Percentiles rank a stretch among this genome's conserved stretches.
phyloP scores from a whole-genome alignment of 73 alveolate genomes.

The Halteria grandinella region DNA sequence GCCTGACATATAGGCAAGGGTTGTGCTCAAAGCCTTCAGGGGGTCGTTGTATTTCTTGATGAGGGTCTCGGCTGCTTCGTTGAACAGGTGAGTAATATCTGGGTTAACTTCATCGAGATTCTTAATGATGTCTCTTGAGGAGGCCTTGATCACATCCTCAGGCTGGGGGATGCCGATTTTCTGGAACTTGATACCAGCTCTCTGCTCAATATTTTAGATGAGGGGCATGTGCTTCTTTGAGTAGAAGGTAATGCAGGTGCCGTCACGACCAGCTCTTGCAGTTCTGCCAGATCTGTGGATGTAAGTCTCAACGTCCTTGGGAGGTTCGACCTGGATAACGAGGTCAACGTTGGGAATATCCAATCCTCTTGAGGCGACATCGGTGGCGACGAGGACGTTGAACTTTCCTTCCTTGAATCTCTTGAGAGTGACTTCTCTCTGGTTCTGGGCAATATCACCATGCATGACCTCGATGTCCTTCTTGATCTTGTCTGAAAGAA shows the following conservation, averaged over 20 bases:
- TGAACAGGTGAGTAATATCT: slow-evolving; percentile 81
- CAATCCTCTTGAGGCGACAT: slow-evolving; percentile 98
- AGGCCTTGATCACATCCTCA: slow-evolving; percentile 88
- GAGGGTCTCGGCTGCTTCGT: slow-evolving; percentile 86
- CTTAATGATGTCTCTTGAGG: slow-evolving; percentile 85
- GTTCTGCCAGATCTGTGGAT: slow-evolving; percentile 92
- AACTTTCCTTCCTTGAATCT: slow-evolving; percentile 84
- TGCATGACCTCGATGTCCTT: slow-evolving; percentile 76
- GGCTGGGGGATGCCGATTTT: slow-evolving; percentile 94
- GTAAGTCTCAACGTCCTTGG: slow-evolving; percentile 95
- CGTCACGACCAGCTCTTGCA: slow-evolving; percentile 91
- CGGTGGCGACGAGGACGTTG: slow-evolving; percentile 96
- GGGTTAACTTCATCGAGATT: slow-evolving; percentile 84
- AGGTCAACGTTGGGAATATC: slow-evolving; percentile 95
- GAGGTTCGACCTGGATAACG: slow-evolving; percentile 94
- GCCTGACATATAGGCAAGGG: slow-evolving; percentile 82
- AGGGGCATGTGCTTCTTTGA: slow-evolving; percentile 82
- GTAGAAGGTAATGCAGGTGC: slow-evolving; percentile 94
- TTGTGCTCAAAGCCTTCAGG: slow-evolving; percentile 78
- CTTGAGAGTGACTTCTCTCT: slow-evolving; percentile 88
- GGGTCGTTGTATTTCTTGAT: slow-evolving; percentile 75
- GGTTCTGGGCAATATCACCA: slow-evolving; percentile 85
- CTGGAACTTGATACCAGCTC: slow-evolving; percentile 89
- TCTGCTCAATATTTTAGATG: slow-evolving; percentile 84
- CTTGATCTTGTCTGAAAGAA: slow-evolving; percentile 85